These are phyloP conservation scores for Protomyces inouyei DNA, from an alignment of 1,139 yeast genomes.

Conservation along the genomic window DNA sequence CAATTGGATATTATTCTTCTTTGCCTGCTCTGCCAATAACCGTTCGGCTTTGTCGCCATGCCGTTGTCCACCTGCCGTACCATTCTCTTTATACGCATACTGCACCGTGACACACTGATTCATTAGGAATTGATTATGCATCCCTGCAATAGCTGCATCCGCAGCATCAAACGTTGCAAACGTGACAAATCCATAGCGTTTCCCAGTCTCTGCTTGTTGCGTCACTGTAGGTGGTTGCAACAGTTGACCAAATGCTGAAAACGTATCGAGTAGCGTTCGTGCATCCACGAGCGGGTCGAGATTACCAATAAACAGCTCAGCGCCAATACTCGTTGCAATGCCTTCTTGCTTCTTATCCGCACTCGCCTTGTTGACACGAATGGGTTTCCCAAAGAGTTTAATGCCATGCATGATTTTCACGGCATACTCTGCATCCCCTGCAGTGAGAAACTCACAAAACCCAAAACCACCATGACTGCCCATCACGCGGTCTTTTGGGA, in stretches of 20 bases:
- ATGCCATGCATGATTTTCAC: constrained; percentile 58
- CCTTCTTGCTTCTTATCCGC: constrained; percentile 36
- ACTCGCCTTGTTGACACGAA: constrained; percentile 57
- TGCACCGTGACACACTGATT: constrained; percentile 57
- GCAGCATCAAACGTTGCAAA: constrained; percentile 63
- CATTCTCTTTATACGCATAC: constrained; percentile 58
- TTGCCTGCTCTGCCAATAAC: constrained; percentile 63
- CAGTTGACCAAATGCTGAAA: constrained; percentile 65
- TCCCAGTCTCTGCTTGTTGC: constrained; percentile 54
- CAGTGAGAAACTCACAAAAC: constrained; percentile 64
- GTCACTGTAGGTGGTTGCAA: constrained; percentile 51
- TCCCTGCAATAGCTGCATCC: constrained; percentile 64
- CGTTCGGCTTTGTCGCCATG: constrained; percentile 85
- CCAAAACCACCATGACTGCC: constrained; percentile 82
- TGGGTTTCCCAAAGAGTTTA: constrained; percentile 57
- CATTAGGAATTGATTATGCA: constrained; percentile 68
- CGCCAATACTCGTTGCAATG: constrained; percentile 55
- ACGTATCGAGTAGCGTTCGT: constrained; percentile 54
- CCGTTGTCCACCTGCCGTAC: constrained; percentile 48
- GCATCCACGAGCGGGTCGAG: constrained; percentile 67
- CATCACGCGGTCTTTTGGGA: constrained; percentile 74
- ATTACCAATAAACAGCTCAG: constrained; percentile 69
- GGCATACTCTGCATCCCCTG: constrained; percentile 68
- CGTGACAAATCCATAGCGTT: constrained; percentile 60
- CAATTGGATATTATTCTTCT: constrained; percentile 36